Percentiles rank a stretch among this genome's conserved stretches.
These are phyloP conservation scores for Hevea brasiliensis DNA, from an alignment of 345 rosid species.

Conservation along the genomic window DNA sequence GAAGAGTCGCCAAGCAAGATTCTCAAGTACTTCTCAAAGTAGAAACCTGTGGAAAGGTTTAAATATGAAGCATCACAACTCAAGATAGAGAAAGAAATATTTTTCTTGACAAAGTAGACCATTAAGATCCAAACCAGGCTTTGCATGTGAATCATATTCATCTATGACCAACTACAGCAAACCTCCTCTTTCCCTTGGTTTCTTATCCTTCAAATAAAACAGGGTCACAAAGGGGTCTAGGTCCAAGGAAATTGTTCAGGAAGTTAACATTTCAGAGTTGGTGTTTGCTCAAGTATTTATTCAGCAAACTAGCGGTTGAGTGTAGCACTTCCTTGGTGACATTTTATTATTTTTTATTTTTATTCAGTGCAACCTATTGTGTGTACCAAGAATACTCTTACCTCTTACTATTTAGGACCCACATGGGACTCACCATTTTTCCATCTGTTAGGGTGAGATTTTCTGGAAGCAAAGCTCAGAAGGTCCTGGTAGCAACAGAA, in stretches of 20 bases:
- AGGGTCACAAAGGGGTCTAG: conserved; percentile 8
- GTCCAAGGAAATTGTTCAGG: conserved; percentile 2
- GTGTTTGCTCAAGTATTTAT: conserved; percentile 23
- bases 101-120: conserved; percentile 28
- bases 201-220: conserved; percentile 39
- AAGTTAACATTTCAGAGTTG: conserved; percentile 7
- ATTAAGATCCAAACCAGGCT: conserved; percentile 22
- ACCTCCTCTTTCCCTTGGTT: conserved; percentile 8
- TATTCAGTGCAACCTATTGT: too few relatives aligned
- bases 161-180: conserved; percentile 12
- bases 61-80: conserved; percentile 6
- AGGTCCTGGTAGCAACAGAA: conserved; percentile 20
- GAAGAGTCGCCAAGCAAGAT: background rate
- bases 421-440: too few relatives aligned
- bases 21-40: background rate
- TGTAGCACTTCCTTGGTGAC: background rate
- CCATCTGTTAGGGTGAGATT: conserved; percentile 33
- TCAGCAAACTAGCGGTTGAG: conserved; percentile 35
- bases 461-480: conserved; percentile 27
- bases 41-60: background rate
- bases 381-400: too few relatives aligned
- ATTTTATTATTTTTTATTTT: too few relatives aligned
- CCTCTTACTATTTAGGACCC: too few relatives aligned
- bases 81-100: conserved; percentile 20
- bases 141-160: conserved; percentile 42